Evolutionary conservation across 108 stramenopile species (phyloP).

Genomic region (Cyclotella atomus): DNA sequence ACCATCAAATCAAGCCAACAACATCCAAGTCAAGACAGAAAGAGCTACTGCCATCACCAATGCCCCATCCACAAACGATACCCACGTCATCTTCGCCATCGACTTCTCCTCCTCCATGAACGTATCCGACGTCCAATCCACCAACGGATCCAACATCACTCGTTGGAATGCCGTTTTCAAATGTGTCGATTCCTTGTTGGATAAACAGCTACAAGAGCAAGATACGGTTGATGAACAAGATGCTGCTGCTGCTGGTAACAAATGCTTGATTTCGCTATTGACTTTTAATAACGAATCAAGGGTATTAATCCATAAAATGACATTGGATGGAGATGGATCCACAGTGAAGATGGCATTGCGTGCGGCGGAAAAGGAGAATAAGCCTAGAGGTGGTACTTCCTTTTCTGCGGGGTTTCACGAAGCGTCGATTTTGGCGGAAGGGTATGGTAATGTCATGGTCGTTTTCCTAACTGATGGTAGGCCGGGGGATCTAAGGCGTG

Average conservation of each 20-base stretch:
- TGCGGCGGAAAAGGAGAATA: not conserved
- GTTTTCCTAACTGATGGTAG: slow-evolving; percentile 10
- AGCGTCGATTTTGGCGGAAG: not conserved
- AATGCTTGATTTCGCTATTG: slow-evolving; percentile 2
- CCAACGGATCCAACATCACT: not conserved
- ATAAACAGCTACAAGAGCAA: slow-evolving; percentile 2
- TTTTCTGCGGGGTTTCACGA: slow-evolving; percentile 5
- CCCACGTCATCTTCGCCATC: slow-evolving; percentile 12
- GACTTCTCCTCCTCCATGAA: slow-evolving; percentile 13
- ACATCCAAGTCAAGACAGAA: too few relatives aligned
- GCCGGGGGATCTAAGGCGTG: not conserved
- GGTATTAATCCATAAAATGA: not conserved
- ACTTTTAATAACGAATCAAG: slow-evolving; percentile 8
- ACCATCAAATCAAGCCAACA: too few relatives aligned
- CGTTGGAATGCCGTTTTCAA: slow-evolving; percentile 14
- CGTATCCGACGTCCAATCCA: not conserved
- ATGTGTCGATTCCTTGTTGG: slow-evolving; percentile 1
- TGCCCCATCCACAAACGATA: not conserved
- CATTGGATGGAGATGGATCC: not conserved
- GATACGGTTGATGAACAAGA: too few relatives aligned
- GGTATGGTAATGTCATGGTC: slow-evolving; percentile 1
- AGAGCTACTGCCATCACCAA: not conserved
- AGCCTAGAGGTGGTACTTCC: slow-evolving; percentile 1
- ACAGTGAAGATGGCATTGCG: not conserved
- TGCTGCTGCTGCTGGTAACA: not conserved